Base-by-base conservation (phyloP, 2,329 filamentous ascomycete genomes). In the Ophiostoma sp. region DNA sequence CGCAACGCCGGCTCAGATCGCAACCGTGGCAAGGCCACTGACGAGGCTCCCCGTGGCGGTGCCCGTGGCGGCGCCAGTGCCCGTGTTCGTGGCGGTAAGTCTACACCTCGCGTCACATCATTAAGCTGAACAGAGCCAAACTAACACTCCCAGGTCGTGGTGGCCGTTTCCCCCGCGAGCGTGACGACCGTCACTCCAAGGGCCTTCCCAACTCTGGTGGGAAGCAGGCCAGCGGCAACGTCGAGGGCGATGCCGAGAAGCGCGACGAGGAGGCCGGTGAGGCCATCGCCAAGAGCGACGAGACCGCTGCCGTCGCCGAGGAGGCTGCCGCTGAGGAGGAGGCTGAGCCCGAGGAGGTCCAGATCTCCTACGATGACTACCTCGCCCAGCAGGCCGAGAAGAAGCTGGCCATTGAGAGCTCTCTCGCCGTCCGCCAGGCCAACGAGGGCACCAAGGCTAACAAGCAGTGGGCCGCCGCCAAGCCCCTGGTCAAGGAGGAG, bases 381-480 rank as follows among this genome's bases (percentile, higher is more conserved):
- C 87, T 96, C 69, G 91, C 89, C 79, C 84, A 88, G 81, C 82
- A 80, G 76, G 85, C 85, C 72, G 85, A 87, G 84, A 94, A 94
- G 87, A 94, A 93, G 84, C 82, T 87, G 74, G 86, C 87, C 75
- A 87, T 94, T 72, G 87, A 86, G 76, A 81, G 83, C 76, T 76
- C 75, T 69, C 86, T 89, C 77, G 87, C 92, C 77, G 86, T 93
- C 78, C 94, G 95, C 83, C 89, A 93, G 85, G 84, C 94, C 81
- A 97, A 98, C 85, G 94, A 97, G 85, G 94, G 94, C 78, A 87
- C 85, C 84, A 92, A 93, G 85, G 79, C 84, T 77, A 89, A 93
- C 85, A 94, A 95, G 88, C 95, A 97, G 87, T 97, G 94, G 92
- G 91, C 91, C 77, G 85, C 86, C 77, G 93, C 93, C 79, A 96